Evolutionary conservation across 164 flowering plant species (phyloP), one percentile per base, ranked within the genome.

Genomic region (Litsea cubeba): DNA sequence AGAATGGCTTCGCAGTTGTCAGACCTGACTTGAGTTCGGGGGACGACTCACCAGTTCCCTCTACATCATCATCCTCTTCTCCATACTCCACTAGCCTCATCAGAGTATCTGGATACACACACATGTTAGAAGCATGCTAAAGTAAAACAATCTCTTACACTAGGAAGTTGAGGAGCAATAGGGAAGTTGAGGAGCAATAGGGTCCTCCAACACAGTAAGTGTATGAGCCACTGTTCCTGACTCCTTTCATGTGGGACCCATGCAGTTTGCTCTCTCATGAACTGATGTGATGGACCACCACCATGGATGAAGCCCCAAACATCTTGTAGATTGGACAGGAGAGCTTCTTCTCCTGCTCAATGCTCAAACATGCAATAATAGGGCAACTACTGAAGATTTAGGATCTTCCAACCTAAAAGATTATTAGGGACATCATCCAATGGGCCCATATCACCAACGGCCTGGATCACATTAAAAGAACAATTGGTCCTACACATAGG

Each of bases 51-150:
- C 35, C 70, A 7, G 28, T 71, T 72, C 79, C 91, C 68, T 88
- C 88, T 0, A 35, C 74, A 12, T 90, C 97, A 2, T 95, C 99
- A 62, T 93, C 97, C 2, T 93, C 98, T 7, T 88, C 98, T 12
- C 99, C 99, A 82, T 95, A 95, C 79, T 91, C 98, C 88, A 88
- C 87, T 58, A 95, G 85, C 81, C 88, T 88, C 69, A 85, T 80
- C 78, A 93, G 79, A 58, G 94, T 91, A 81, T 93, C 98, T 89
- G 88, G 64, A 78, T 76, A 10, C 62, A 75, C 35, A 66, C 26
- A 72, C 10, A 35, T 10, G 23, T 15, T 26, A 60, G 7, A 18
- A 15, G 60, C 5, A 54, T 54, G 60, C 20, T 40, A 54, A 54
- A 20, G n/a, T 54, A 54, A 54, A 15, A 14, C 11, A 40, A 40